These are phyloP conservation scores for Erigeron canadensis DNA, from an alignment of 129 eudicot species.

Conservation along the genomic window DNA sequence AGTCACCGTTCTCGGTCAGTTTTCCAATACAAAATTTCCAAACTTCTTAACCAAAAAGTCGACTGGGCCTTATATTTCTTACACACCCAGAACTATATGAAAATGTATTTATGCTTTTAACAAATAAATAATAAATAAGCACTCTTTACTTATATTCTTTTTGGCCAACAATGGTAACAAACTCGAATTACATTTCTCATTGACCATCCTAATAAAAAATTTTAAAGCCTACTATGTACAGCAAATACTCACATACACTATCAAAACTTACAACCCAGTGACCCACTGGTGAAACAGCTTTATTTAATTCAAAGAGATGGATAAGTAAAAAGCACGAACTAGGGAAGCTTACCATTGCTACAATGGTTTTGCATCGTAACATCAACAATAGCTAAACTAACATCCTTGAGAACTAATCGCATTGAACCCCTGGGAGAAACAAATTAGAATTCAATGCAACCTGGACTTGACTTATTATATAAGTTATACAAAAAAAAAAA, in stretches of 20 bases:
- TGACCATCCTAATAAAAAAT: too few relatives aligned
- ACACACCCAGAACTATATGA: too few relatives aligned
- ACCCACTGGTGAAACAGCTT: too few relatives aligned
- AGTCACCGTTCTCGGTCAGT: too few relatives aligned
- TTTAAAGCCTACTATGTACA: too few relatives aligned
- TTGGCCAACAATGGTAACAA: neutral
- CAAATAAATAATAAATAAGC: neutral
- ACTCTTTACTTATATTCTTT: neutral
- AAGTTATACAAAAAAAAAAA: neutral
- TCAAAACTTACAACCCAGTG: too few relatives aligned
- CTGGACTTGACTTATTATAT: constrained; percentile 19
- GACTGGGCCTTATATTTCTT: neutral
- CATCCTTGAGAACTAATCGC: neutral
- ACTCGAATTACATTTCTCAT: neutral
- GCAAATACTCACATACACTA: too few relatives aligned
- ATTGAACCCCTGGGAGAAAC: neutral
- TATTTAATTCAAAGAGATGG: too few relatives aligned
- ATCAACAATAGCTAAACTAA: constrained; percentile 16
- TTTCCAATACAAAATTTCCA: too few relatives aligned
- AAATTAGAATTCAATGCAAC: constrained; percentile 7
- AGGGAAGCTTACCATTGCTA: constrained; percentile 1
- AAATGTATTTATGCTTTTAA: too few relatives aligned
- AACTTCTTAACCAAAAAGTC: too few relatives aligned
- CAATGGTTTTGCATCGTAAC: constrained; percentile 15
- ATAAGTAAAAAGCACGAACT: neutral